Evolutionary conservation across 2,329 filamentous ascomycete genomes (phyloP), one percentile per base, ranked within the genome.

Genomic region (Colletotrichum spinosum): DNA sequence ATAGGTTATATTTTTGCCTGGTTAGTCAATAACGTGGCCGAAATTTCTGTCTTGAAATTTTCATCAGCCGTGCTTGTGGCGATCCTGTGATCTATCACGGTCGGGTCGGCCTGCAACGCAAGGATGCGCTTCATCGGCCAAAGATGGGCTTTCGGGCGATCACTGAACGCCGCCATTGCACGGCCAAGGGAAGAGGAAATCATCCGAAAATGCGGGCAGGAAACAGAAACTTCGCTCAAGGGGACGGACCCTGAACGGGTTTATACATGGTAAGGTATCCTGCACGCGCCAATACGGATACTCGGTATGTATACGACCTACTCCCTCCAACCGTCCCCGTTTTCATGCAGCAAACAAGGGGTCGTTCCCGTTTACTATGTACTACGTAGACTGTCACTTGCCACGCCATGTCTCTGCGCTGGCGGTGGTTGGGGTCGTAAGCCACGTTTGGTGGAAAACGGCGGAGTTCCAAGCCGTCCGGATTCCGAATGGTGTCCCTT

Each of bases 271-370:
- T 60, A 25, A 4, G 4, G 25, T 60, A 46, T 44, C 60, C 60
- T 48, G 41, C 52, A 65, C 53, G 52, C 62, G 39, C 56, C 58
- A 44, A 65, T 62, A 49, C n/a, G n/a, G n/a, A n/a, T n/a, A n/a
- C n/a, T n/a, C n/a, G n/a, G n/a, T n/a, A n/a, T n/a, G n/a, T n/a
- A n/a, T n/a, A n/a, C 48, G 37, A 60, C 62, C 48, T 53, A 11
- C 35, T 37, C 48, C 48, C 54, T 56, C 41, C 45, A 12, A 13
- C 37, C 9, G 25, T 7, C 37, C 38, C 58, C 39, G 55, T 65
- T 52, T 34, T 41, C 42, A 48, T 56, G 46, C 48, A 61, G 42
- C 35, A 12, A 35, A 33, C 62, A 62, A 33, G 62, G 58, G 25
- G n/a, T 25, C 17, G 10, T 45, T 13, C 35, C 48, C 13, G 46